These are phyloP conservation scores for Penicillium simplicissimum DNA, from an alignment of 495 filamentous ascomycete genomes.

Conservation along the genomic window DNA sequence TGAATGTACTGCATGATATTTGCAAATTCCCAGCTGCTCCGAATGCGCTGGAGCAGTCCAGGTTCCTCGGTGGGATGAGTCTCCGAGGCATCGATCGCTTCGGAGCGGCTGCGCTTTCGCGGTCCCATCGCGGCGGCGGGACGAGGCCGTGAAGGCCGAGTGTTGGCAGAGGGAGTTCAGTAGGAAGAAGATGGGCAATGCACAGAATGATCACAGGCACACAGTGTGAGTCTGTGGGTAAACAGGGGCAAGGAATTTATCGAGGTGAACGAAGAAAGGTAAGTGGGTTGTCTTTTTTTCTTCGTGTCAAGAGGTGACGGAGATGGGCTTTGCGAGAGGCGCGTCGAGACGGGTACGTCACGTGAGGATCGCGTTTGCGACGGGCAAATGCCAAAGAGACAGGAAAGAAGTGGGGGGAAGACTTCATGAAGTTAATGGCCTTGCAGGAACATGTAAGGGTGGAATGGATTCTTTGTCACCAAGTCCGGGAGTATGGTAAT, in stretches of 20 bases:
- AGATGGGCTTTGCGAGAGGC: slow-evolving; percentile 40
- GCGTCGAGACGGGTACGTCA: slow-evolving; percentile 41
- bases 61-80: slow-evolving; percentile 49
- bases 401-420: not conserved
- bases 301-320: slow-evolving; percentile 32
- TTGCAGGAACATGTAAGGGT: not conserved
- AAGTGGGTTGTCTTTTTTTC: slow-evolving; percentile 18
- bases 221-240: slow-evolving; percentile 2
- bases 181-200: not conserved
- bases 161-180: slow-evolving; percentile 16
- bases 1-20: slow-evolving; percentile 91
- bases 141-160: slow-evolving; percentile 32
- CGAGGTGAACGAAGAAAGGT: slow-evolving; percentile 2
- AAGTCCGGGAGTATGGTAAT: too few relatives aligned
- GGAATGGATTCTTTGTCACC: not conserved
- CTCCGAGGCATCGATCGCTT: slow-evolving; percentile 56
- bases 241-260: not conserved
- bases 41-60: slow-evolving; percentile 63
- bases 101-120: slow-evolving; percentile 73
- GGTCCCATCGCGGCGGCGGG: slow-evolving; percentile 49
- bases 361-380: slow-evolving; percentile 33
- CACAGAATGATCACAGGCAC: slow-evolving; percentile 7
- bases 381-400: not conserved
- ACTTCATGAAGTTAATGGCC: too few relatives aligned
- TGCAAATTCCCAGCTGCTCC: slow-evolving; percentile 94